These are phyloP conservation scores for Brassica cretica DNA, from an alignment of 345 rosid genomes.

Conservation along the genomic window DNA sequence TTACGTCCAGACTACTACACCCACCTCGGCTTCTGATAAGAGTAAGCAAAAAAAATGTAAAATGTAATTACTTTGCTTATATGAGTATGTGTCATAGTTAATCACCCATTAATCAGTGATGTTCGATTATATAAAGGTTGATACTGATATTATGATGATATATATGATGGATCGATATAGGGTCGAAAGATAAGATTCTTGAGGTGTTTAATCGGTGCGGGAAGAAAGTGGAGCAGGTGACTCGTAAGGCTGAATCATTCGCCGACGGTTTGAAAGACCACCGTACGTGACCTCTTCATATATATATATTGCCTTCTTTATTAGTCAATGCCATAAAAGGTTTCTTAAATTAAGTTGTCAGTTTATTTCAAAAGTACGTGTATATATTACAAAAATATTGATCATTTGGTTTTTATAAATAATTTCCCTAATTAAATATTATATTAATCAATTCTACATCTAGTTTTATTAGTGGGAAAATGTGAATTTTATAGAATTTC, in stretches of 20 bases:
- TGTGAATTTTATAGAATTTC: not conserved
- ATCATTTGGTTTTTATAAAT: not conserved
- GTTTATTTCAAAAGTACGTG: too few relatives aligned
- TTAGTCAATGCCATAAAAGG: not conserved
- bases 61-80: not conserved
- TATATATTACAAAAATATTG: too few relatives aligned
- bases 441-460: not conserved
- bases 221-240: conserved; percentile 56
- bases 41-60: not conserved
- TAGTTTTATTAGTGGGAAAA: not conserved
- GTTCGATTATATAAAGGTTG: not conserved
- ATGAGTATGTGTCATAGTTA: not conserved
- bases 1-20: conserved; percentile 46
- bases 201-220: conserved; percentile 61
- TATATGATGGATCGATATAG: conserved; percentile 35
- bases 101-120: not conserved
- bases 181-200: conserved; percentile 50
- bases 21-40: conserved; percentile 37
- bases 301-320: not conserved
- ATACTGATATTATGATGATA: not conserved
- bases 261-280: conserved; percentile 68
- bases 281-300: conserved; percentile 37
- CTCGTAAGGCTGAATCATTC: conserved; percentile 57
- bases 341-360: not conserved
- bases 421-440: not conserved